These are phyloP conservation scores for Paraphoma chrysanthemicola DNA, from an alignment of 2,329 filamentous ascomycete species.

Conservation along the genomic window DNA sequence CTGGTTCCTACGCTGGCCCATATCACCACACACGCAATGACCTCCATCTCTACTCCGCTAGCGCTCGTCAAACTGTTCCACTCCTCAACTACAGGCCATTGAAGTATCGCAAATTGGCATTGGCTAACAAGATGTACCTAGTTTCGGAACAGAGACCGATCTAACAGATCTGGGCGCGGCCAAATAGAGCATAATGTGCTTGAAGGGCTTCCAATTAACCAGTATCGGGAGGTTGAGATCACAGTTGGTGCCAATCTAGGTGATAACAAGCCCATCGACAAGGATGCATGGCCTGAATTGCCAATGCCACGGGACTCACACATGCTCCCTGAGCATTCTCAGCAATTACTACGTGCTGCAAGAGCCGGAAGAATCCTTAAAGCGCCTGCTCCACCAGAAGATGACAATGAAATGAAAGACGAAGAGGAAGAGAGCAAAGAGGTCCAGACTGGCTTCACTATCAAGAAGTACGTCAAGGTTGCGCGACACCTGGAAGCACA, in stretches of 20 bases:
- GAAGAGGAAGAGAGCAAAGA: constrained; percentile 53
- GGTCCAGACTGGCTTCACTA: constrained; percentile 59
- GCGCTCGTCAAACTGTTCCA: no score
- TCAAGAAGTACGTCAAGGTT: constrained; percentile 65
- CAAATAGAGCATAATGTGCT: constrained; percentile 71
- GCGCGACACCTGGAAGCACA: constrained; percentile 64
- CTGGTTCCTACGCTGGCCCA: not conserved
- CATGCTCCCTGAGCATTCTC: constrained; percentile 77
- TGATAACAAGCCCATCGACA: constrained; percentile 66
- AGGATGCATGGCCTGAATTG: constrained; percentile 78
- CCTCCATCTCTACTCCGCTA: no score
- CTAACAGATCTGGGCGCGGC: constrained; percentile 63
- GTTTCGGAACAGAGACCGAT: constrained; percentile 65
- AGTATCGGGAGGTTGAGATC: constrained; percentile 78
- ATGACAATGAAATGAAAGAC: constrained; percentile 60
- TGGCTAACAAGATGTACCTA: constrained; percentile 29
- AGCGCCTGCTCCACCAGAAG: constrained; percentile 70
- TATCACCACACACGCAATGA: not conserved
- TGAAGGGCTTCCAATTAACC: constrained; percentile 82
- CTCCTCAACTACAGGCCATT: no score
- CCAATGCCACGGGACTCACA: constrained; percentile 88
- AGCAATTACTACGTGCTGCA: constrained; percentile 81
- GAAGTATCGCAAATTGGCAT: not conserved
- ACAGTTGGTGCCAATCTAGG: constrained; percentile 71
- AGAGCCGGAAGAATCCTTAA: constrained; percentile 80